A percentile compares a stretch with the other conserved stretches of the same genome.
These are phyloP conservation scores for Daedaleopsis nitida DNA, from an alignment of 768 basidiomycete genomes.

Conservation along the genomic window DNA sequence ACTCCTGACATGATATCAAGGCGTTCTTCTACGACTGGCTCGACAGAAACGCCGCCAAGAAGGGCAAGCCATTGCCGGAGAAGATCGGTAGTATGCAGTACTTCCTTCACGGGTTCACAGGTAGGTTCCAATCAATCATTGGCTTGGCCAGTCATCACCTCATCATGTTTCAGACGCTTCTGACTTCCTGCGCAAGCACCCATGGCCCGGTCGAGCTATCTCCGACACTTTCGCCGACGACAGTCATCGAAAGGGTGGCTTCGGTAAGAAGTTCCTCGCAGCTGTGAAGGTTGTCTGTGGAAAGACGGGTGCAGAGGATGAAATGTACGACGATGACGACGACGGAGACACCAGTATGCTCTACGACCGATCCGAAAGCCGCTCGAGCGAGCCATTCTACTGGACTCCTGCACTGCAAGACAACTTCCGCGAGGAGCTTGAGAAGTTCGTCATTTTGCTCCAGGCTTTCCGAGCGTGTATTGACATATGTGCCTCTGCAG, in stretches of 20 bases:
- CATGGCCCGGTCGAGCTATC: slow-evolving; percentile 85
- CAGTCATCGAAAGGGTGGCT: slow-evolving; percentile 68
- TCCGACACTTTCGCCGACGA: slow-evolving; percentile 86
- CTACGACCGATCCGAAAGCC: slow-evolving; percentile 65
- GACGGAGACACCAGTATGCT: slow-evolving; percentile 73
- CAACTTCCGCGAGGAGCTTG: slow-evolving; percentile 84
- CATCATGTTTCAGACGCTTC: slow-evolving; percentile 65
- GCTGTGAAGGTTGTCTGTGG: slow-evolving; percentile 84
- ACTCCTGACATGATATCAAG: slow-evolving; percentile 34
- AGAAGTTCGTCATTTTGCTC: slow-evolving; percentile 60
- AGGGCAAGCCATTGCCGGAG: slow-evolving; percentile 80
- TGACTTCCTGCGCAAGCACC: slow-evolving; percentile 82
- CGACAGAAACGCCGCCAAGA: slow-evolving; percentile 78
- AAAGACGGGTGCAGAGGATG: slow-evolving; percentile 74
- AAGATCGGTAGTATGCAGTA: slow-evolving; percentile 92
- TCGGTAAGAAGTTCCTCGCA: slow-evolving; percentile 67
- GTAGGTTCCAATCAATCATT: slow-evolving; percentile 26
- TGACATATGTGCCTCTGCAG: slow-evolving; percentile 39
- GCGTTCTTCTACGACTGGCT: slow-evolving; percentile 95
- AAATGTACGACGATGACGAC: slow-evolving; percentile 66
- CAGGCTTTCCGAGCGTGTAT: background rate
- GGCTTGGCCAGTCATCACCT: background rate
- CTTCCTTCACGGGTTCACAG: slow-evolving; percentile 79
- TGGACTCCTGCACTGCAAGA: slow-evolving; percentile 81
- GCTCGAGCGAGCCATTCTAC: slow-evolving; percentile 66